phyloP scores from a whole-genome alignment of 352 stramenopile species.

The Globisporangium megalacanthum region DNA sequence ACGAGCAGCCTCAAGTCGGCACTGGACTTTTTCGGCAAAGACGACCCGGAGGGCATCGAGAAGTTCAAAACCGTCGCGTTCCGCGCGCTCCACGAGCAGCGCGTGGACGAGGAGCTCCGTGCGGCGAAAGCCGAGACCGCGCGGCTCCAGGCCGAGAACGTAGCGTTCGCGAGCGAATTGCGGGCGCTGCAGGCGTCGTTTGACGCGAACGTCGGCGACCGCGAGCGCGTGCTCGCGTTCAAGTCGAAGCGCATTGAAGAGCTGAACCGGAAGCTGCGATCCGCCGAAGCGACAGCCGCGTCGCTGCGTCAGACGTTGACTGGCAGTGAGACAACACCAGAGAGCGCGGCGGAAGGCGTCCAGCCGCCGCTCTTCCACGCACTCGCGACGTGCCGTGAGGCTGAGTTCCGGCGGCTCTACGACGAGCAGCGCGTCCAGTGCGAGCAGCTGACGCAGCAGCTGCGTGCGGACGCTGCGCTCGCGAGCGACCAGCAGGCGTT shows the following conservation, averaged over 20 bases:
- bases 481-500: slow-evolving; percentile 31
- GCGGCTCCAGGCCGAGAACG: slow-evolving; percentile 28
- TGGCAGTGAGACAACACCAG: slow-evolving; percentile 16
- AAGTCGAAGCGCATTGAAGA: slow-evolving; percentile 67
- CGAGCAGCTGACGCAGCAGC: slow-evolving; percentile 25
- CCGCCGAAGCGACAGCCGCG: slow-evolving; percentile 44
- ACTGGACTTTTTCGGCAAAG: slow-evolving; percentile 49
- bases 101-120: slow-evolving; percentile 51
- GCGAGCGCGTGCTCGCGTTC: slow-evolving; percentile 57
- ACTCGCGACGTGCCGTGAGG: slow-evolving; percentile 49
- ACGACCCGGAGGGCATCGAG: slow-evolving; percentile 40
- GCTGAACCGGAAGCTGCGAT: slow-evolving; percentile 36
- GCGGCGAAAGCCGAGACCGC: slow-evolving; percentile 37
- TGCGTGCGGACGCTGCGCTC: slow-evolving; percentile 23
- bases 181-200: slow-evolving; percentile 36
- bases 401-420: slow-evolving; percentile 44
- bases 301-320: slow-evolving; percentile 47
- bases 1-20: slow-evolving; percentile 21
- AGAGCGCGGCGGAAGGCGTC: slow-evolving; percentile 17
- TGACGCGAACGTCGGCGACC: slow-evolving; percentile 54
- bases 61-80: slow-evolving; percentile 64
- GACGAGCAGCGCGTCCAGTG: slow-evolving; percentile 35
- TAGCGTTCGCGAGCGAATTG: slow-evolving; percentile 25
- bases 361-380: slow-evolving; percentile 52
- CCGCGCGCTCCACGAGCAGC: slow-evolving; percentile 62